A percentile compares a stretch with the other conserved stretches of the same genome.
phyloP scores from a whole-genome alignment of 1,139 yeast genomes.

The Zygoascus meyerae region DNA sequence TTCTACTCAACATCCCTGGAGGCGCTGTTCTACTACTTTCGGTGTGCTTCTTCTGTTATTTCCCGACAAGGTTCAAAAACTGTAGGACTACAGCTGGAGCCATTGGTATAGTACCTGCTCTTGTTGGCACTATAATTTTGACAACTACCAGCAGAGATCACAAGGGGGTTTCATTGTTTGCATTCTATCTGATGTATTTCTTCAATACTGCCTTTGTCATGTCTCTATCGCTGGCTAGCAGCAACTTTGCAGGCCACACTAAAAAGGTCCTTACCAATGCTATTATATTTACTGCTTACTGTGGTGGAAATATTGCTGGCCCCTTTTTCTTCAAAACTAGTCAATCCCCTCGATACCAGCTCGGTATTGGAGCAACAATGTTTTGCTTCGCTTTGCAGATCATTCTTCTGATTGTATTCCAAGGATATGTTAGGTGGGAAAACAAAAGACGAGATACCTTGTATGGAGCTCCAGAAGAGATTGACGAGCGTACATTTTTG shows the following conservation, averaged over 20 bases:
- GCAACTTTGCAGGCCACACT: slow-evolving; percentile 34
- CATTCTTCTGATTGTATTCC: background rate
- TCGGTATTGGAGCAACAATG: slow-evolving; percentile 30
- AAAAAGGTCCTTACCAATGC: slow-evolving; percentile 40
- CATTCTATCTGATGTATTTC: slow-evolving; percentile 38
- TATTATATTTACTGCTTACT: slow-evolving; percentile 45
- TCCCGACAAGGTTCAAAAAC: slow-evolving; percentile 21
- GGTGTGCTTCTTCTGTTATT: slow-evolving; percentile 36
- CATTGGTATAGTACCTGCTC: slow-evolving; percentile 39
- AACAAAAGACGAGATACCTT: too few relatives aligned
- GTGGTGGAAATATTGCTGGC: slow-evolving; percentile 62
- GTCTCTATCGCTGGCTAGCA: slow-evolving; percentile 41
- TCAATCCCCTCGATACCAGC: slow-evolving; percentile 40
- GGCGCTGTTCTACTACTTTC: slow-evolving; percentile 43
- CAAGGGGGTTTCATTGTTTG: slow-evolving; percentile 36
- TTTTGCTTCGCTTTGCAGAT: too few relatives aligned
- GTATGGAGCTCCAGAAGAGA: too few relatives aligned
- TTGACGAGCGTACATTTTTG: slow-evolving; percentile 34
- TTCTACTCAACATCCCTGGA: slow-evolving; percentile 46
- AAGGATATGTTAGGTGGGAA: too few relatives aligned
- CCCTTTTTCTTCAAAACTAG: slow-evolving; percentile 57
- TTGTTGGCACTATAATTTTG: slow-evolving; percentile 44
- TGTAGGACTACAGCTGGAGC: slow-evolving; percentile 35
- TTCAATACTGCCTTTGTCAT: slow-evolving; percentile 41
- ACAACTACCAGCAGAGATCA: slow-evolving; percentile 36